Conservation (phyloP, 768 basidiomycete species). For the Podaxis sp. region DNA sequence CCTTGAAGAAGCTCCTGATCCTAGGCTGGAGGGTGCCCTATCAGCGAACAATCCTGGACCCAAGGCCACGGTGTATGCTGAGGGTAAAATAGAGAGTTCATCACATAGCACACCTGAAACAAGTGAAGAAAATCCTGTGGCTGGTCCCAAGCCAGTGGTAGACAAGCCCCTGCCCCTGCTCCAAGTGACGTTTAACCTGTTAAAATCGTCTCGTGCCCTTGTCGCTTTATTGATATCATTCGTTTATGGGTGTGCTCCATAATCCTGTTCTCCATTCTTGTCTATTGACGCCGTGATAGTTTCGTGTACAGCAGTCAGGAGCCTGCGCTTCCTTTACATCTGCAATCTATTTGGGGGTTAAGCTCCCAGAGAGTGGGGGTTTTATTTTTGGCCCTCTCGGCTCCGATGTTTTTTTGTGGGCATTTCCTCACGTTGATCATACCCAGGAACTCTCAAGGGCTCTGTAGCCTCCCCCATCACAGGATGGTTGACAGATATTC, state of each 20-base stretch:
- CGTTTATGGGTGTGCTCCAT: constrained; percentile 48
- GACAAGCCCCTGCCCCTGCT: constrained; percentile 30
- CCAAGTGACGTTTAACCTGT: constrained; percentile 36
- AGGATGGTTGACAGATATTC: constrained; percentile 55
- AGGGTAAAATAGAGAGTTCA: background rate
- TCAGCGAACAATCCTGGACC: background rate
- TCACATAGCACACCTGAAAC: background rate
- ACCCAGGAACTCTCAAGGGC: background rate
- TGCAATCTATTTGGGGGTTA: constrained; percentile 45
- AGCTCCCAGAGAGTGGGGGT: constrained; percentile 53
- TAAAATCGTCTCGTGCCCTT: constrained; percentile 45
- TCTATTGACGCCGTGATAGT: constrained; percentile 24
- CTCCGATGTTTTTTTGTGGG: constrained; percentile 65
- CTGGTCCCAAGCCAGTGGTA: background rate
- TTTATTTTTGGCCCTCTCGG: constrained; percentile 60
- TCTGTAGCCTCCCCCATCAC: constrained; percentile 49
- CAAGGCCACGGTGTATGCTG: background rate
- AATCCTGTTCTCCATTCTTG: background rate
- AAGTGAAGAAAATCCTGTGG: background rate
- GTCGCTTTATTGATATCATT: constrained; percentile 41
- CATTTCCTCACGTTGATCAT: background rate
- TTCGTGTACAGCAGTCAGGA: constrained; percentile 47
- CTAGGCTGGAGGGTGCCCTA: background rate
- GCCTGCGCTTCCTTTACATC: constrained; percentile 52
- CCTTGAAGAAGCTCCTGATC: background rate